phyloP scores from a whole-genome alignment of 2,329 filamentous ascomycete species.

The Fusarium chuoi region DNA sequence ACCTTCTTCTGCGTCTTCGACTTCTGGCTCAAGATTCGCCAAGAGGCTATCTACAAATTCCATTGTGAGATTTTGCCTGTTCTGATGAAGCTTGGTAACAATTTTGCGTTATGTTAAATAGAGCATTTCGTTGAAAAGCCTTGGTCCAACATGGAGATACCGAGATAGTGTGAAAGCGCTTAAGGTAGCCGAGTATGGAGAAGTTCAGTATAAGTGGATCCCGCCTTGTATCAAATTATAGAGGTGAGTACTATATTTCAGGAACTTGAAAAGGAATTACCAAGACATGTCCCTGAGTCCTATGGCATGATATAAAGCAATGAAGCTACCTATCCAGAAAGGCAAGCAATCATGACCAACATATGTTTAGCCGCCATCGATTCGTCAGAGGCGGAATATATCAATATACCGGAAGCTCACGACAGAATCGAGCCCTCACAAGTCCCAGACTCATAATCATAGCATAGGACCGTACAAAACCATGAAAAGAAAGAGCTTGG shows the following conservation, averaged over 20 bases:
- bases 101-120: background rate
- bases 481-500: background rate
- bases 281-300: background rate
- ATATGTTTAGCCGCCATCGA: background rate
- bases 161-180: background rate
- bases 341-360: background rate
- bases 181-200: background rate
- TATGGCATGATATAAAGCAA: background rate
- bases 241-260: background rate
- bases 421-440: background rate
- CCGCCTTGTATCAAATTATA: background rate
- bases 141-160: background rate
- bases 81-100: background rate
- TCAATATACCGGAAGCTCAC: background rate
- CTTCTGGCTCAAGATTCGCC: constrained; percentile 53
- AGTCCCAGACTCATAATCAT: too few relatives aligned
- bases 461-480: too few relatives aligned
- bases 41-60: constrained; percentile 39
- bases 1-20: constrained; percentile 63
- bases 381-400: background rate
- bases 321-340: background rate
- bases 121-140: background rate
- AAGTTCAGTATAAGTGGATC: constrained; percentile 7
- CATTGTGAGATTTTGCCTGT: constrained; percentile 4
- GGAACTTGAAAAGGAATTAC: background rate